A percentile compares a stretch with the other conserved stretches of the same genome.
phyloP scores from a whole-genome alignment of 257 asterid species.

The Przewalskia tangutica region DNA sequence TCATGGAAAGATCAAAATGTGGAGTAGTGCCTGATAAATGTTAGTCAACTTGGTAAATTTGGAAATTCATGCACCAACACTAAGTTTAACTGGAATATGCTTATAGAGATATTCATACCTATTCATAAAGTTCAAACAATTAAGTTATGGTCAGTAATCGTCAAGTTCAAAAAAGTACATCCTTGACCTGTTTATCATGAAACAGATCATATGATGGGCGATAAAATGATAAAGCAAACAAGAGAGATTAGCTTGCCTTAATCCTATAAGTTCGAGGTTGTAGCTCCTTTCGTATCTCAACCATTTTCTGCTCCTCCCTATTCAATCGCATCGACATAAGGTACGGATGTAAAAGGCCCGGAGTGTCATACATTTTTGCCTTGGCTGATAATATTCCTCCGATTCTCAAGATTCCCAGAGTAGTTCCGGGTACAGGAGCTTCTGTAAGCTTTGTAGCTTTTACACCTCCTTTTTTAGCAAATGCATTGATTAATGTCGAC shows the following conservation, averaged over 20 bases:
- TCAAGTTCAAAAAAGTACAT: not conserved
- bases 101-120: not conserved
- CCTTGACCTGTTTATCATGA: not conserved
- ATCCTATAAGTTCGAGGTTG: conserved; percentile 79
- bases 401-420: conserved; percentile 85
- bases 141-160: not conserved
- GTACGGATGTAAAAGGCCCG: conserved; percentile 87
- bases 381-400: conserved; percentile 87
- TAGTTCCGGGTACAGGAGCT: conserved; percentile 92
- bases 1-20: not conserved
- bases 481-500: conserved; percentile 81
- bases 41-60: too few species aligned
- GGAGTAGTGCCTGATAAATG: not conserved
- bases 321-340: conserved; percentile 73
- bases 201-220: not conserved
- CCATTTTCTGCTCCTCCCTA: conserved; percentile 87
- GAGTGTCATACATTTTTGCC: conserved; percentile 97
- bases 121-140: not conserved
- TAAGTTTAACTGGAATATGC: not conserved
- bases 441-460: conserved; percentile 77
- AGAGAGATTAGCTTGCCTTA: conserved; percentile 42
- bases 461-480: conserved; percentile 69
- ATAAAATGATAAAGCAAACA: not conserved
- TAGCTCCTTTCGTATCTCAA: conserved; percentile 89
- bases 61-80: too few species aligned